Base-by-base conservation (phyloP, 352 stramenopile species). In the Phytophthora ramorum region DNA sequence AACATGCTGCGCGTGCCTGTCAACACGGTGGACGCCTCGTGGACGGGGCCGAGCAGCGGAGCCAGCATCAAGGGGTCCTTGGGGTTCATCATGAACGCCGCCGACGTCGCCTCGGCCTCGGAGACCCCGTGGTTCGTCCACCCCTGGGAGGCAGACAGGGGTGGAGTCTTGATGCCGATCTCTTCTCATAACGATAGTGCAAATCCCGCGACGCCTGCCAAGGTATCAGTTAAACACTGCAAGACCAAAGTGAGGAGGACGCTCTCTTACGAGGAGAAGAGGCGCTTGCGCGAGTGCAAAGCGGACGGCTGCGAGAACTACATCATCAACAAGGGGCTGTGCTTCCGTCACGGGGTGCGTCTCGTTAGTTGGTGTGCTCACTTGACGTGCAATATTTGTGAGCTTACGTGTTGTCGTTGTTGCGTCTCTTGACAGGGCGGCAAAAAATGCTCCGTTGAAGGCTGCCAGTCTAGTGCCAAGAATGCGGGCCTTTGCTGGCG, bases 281-380 rank as follows among this genome's bases (percentile, higher is more conserved):
- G 64, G 10, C 59, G 66, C 32, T 66, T 60, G 2, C 69, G 71
- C 17, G 45, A 66, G 46, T 85, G 76, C 59, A 77, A 69, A 41
- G 35, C 75, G 34, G 66, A 70, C 16, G 73, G 67, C 41, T 85
- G 76, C 37, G 45, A 67, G 26, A 78, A 77, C 46, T 85, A 85
- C 63, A 79, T 79, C 41, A 75, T 85, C 34, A 73, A 82, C 60
- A 71, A 71, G 34, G 76, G 76, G 0, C 64, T 80, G n/a, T 85
- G 76, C 60, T 79, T 79, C 17, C 66, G 71, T 34, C 77, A 86
- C 32, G 77, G 77, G 32, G 76, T 86, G 51, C 41, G 67, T 63
- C 28, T 26, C 4, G 3, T 14, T 30, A 12, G 28, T 26, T 32
- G 10, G 26, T 54, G 28, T 2, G 10, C n/a, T 34, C 7, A n/a